Conservation (phyloP, 1,284 basidiomycete genomes). For the Trametes polyzona region DNA sequence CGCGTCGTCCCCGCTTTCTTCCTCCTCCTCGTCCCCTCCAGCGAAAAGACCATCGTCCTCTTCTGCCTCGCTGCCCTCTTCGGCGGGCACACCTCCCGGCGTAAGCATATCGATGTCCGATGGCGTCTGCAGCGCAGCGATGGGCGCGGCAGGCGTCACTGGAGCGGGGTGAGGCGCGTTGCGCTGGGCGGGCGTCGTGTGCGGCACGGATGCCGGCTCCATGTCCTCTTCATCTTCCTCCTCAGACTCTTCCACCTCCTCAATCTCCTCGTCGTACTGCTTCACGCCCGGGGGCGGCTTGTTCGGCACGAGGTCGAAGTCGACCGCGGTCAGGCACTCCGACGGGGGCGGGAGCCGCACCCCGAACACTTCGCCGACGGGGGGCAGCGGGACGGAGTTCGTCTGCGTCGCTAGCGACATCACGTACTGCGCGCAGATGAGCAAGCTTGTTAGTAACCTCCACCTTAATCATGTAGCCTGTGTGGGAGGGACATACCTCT, state of each 20-base stretch:
- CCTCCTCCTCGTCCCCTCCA: slow-evolving; percentile 71
- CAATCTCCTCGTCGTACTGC: slow-evolving; percentile 78
- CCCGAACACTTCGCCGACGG: slow-evolving; percentile 95
- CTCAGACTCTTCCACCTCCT: slow-evolving; percentile 75
- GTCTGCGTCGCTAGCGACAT: slow-evolving; percentile 89
- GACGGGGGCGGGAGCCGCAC: slow-evolving; percentile 83
- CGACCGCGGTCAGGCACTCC: slow-evolving; percentile 88
- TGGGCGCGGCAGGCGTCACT: slow-evolving; percentile 48
- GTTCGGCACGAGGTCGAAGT: slow-evolving; percentile 94
- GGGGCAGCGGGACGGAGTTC: slow-evolving; percentile 87
- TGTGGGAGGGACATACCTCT: slow-evolving; percentile 65
- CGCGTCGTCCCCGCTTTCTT: slow-evolving; percentile 68
- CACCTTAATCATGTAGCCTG: not conserved
- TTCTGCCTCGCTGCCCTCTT: slow-evolving; percentile 69
- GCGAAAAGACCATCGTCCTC: slow-evolving; percentile 66
- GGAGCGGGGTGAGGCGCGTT: slow-evolving; percentile 13
- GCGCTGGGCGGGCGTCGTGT: slow-evolving; percentile 7
- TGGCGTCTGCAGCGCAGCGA: slow-evolving; percentile 62
- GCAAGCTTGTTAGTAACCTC: not conserved
- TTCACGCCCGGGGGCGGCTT: slow-evolving; percentile 75
- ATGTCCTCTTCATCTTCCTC: slow-evolving; percentile 69
- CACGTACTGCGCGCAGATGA: slow-evolving; percentile 65
- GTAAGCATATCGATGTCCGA: slow-evolving; percentile 67
- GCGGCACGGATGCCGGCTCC: slow-evolving; percentile 53
- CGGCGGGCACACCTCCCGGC: slow-evolving; percentile 49